phyloP scores from a whole-genome alignment of 805 yeast genomes.

The Nakazawaea sp. region DNA sequence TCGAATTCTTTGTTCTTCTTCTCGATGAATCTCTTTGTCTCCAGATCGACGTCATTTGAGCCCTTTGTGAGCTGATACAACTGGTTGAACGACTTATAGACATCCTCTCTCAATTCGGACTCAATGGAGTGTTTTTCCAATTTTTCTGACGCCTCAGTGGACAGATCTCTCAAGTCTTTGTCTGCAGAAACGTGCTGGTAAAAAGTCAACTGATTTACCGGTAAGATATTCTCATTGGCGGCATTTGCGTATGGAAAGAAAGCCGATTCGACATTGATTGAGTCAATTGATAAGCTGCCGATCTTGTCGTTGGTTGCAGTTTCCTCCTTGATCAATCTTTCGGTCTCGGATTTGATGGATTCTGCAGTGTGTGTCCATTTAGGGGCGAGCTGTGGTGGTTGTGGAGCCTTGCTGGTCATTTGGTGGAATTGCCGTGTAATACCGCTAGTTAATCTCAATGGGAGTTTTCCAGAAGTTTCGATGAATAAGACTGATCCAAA shows the following conservation, averaged over 20 bases:
- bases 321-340: conserved; percentile 35
- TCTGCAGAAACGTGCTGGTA: conserved; percentile 66
- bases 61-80: conserved; percentile 36
- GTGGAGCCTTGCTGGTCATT: too few relatives aligned
- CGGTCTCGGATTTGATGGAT: conserved; percentile 34
- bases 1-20: conserved; percentile 51
- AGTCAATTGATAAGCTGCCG: conserved; percentile 30
- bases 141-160: conserved; percentile 53
- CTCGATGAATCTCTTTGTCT: conserved; percentile 48
- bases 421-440: too few relatives aligned
- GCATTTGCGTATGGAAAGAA: conserved; percentile 44
- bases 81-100: conserved; percentile 50
- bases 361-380: conserved; percentile 55
- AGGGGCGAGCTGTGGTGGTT: too few relatives aligned
- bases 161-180: conserved; percentile 64
- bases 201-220: conserved; percentile 51
- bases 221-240: conserved; percentile 40
- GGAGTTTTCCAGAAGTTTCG: too few relatives aligned
- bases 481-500: too few relatives aligned
- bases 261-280: conserved; percentile 50
- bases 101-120: conserved; percentile 57
- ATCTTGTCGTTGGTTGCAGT: conserved; percentile 44
- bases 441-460: too few relatives aligned
- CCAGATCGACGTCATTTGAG: conserved; percentile 33
- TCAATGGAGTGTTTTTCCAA: conserved; percentile 57